These are phyloP conservation scores for Bipolaris cookei DNA, from an alignment of 2,329 filamentous ascomycete genomes.

Conservation along the genomic window DNA sequence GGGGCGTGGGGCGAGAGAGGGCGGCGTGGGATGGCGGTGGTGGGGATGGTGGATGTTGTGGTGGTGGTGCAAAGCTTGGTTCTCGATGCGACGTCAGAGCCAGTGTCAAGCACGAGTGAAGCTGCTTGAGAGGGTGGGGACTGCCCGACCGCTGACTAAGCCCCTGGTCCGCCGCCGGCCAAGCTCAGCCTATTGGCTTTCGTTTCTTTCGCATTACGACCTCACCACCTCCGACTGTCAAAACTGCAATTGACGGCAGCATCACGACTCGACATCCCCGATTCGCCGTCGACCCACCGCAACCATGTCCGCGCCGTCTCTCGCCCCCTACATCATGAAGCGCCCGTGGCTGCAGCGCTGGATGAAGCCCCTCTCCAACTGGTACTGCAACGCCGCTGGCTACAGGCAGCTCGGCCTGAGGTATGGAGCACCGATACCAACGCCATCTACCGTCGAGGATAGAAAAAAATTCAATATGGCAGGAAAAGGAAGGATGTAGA, in stretches of 20 bases:
- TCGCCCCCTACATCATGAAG: constrained; percentile 78
- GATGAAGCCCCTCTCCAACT: constrained; percentile 81
- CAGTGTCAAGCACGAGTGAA: constrained; percentile 21
- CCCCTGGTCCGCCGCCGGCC: constrained; percentile 13
- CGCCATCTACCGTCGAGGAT: not conserved
- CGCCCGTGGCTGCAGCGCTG: constrained; percentile 83
- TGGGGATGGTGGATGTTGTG: not conserved
- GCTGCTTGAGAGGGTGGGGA: constrained; percentile 20
- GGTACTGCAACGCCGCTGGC: constrained; percentile 88
- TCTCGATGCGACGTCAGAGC: constrained; percentile 23
- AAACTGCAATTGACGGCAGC: constrained; percentile 37
- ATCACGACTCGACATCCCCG: constrained; percentile 31
- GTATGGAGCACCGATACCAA: constrained; percentile 60
- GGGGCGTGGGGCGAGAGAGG: constrained; percentile 8
- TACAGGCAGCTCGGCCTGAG: constrained; percentile 92
- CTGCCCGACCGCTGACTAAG: constrained; percentile 15
- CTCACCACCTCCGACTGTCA: constrained; percentile 26
- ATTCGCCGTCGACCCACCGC: constrained; percentile 30
- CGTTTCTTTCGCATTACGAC: constrained; percentile 30
- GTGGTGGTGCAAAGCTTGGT: constrained; percentile 17
- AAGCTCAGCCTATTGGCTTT: constrained; percentile 26
- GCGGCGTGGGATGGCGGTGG: not conserved
- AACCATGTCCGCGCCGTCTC: constrained; percentile 72
- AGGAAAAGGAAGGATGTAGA: constrained; percentile 12
- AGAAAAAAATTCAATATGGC: not conserved